phyloP scores from a whole-genome alignment of 78 protist genomes.

The Diacronema lutheri region DNA sequence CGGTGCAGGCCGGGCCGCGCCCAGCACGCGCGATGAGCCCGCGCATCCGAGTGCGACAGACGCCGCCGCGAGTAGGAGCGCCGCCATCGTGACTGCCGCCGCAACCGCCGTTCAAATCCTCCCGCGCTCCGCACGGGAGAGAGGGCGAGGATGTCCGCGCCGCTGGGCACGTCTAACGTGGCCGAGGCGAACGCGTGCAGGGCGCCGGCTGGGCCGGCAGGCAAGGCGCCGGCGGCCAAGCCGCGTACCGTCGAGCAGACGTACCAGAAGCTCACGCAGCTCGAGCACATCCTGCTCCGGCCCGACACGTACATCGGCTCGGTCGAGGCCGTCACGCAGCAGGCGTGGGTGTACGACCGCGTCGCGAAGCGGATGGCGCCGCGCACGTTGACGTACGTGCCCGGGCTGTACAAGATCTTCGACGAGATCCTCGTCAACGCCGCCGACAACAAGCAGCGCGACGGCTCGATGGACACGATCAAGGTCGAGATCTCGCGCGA shows the following conservation, averaged over 20 bases:
- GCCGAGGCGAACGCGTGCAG: too few species aligned
- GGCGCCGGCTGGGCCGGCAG: too few species aligned
- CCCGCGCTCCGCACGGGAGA: too few species aligned
- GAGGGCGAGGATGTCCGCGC: too few species aligned
- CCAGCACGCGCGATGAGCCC: too few species aligned
- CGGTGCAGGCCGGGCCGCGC: too few species aligned
- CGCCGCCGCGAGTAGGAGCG: too few species aligned
- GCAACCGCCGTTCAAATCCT: too few species aligned
- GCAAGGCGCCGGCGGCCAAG: too few species aligned
- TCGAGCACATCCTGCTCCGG: conserved; percentile 89
- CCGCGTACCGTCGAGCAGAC: conserved; percentile 53
- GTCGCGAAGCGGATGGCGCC: conserved; percentile 17
- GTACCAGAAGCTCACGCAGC: conserved; percentile 78
- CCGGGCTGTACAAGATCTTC: conserved; percentile 96
- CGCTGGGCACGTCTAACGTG: too few species aligned
- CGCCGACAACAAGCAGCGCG: conserved; percentile 95
- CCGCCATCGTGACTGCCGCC: too few species aligned
- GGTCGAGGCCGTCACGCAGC: not conserved
- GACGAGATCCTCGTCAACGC: conserved; percentile 99
- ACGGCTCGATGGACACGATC: conserved; percentile 70
- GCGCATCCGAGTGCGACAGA: too few species aligned
- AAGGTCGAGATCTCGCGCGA: conserved; percentile 70
- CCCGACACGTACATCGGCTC: conserved; percentile 98
- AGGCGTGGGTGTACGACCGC: conserved; percentile 35
- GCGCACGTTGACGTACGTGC: conserved; percentile 75